phyloP scores from a whole-genome alignment of 129 eudicot genomes.

The Pseudognaphalium luteoalbum region DNA sequence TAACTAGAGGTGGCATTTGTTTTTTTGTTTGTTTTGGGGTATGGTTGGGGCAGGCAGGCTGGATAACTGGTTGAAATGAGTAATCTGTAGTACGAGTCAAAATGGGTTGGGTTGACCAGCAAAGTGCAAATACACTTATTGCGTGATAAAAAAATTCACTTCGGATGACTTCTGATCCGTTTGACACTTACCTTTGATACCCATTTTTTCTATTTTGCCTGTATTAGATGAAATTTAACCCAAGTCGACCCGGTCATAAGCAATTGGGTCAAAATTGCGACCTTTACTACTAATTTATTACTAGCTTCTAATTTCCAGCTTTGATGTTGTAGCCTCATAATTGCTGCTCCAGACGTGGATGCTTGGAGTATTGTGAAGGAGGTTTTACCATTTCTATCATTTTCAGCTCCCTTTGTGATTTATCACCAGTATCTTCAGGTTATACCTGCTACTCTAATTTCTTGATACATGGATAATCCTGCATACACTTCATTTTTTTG shows the following conservation, averaged over 20 bases:
- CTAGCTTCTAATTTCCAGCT: slow-evolving; percentile 6
- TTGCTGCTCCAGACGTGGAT: slow-evolving; percentile 85
- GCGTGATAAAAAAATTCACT: background rate
- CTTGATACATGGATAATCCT: background rate
- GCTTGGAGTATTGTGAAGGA: slow-evolving; percentile 81
- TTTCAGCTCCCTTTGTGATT: slow-evolving; percentile 89
- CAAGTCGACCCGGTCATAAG: background rate
- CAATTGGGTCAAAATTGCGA: slow-evolving; percentile 2
- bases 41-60: too few relatives aligned
- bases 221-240: background rate
- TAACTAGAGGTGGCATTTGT: background rate
- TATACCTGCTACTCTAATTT: slow-evolving; percentile 8
- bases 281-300: background rate
- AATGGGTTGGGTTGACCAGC: background rate
- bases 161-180: background rate
- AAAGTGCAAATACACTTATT: background rate
- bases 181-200: background rate
- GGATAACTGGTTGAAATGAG: too few relatives aligned
- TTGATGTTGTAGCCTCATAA: slow-evolving; percentile 56
- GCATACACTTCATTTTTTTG: background rate
- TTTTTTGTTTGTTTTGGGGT: too few relatives aligned
- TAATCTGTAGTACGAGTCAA: background rate
- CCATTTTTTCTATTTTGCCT: background rate
- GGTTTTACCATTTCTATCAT: slow-evolving; percentile 71
- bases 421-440: slow-evolving; percentile 96